Conservation (phyloP, 2,329 filamentous ascomycete genomes). For the Colletotrichum lini region DNA sequence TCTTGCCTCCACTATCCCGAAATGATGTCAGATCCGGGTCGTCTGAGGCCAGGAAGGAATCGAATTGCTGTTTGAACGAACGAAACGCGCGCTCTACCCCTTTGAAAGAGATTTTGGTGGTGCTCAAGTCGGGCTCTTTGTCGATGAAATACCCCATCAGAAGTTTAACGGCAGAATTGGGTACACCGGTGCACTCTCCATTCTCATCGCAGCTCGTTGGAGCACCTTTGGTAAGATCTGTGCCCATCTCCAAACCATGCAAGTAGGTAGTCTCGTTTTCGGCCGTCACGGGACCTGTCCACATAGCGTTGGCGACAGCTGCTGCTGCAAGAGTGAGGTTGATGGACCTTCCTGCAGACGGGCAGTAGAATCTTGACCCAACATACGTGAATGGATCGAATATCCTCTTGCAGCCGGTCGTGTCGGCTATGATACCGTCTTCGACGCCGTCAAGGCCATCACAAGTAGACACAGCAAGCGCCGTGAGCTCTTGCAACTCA, state of each 20-base stretch:
- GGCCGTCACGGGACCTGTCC: constrained; percentile 12
- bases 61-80: constrained; percentile 15
- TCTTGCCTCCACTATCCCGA: constrained; percentile 60
- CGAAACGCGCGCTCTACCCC: constrained; percentile 5
- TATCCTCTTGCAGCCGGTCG: constrained; percentile 33
- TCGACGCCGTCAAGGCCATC: constrained; percentile 44
- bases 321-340: constrained; percentile 6
- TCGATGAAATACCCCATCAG: constrained; percentile 18
- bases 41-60: constrained; percentile 46
- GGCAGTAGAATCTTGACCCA: constrained; percentile 36
- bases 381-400: constrained; percentile 43
- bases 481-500: constrained; percentile 50
- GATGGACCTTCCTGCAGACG: background rate
- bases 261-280: background rate
- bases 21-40: constrained; percentile 50
- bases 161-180: background rate
- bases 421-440: constrained; percentile 44
- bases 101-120: constrained; percentile 7
- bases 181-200: constrained; percentile 8
- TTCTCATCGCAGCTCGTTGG: constrained; percentile 1
- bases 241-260: constrained; percentile 13
- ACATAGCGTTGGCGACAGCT: constrained; percentile 15
- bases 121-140: constrained; percentile 11
- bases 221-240: background rate
- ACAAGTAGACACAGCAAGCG: constrained; percentile 52